Evolutionary conservation across 306 rosid genomes (phyloP).

Genomic region (Rubus idaeus): DNA sequence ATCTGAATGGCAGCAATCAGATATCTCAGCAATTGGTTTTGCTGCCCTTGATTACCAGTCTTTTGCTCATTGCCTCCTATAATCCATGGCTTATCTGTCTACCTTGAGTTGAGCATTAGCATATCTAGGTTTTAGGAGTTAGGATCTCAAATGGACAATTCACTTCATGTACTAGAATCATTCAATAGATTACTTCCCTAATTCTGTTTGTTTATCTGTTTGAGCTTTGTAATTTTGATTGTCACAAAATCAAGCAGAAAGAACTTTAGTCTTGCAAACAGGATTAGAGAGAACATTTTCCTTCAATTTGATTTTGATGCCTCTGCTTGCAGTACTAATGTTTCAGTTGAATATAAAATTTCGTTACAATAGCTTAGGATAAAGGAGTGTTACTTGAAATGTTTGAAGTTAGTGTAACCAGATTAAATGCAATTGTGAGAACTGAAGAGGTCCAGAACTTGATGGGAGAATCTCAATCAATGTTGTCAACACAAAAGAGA

Average conservation of each 20-base stretch:
- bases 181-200: neutral
- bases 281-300: neutral
- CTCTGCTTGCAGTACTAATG: neutral
- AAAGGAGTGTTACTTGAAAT: neutral
- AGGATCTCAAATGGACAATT: neutral
- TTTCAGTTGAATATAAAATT: neutral
- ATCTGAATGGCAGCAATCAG: constrained; percentile 46
- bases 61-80: constrained; percentile 30
- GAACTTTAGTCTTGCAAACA: neutral
- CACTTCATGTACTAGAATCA: neutral
- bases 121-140: neutral
- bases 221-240: neutral
- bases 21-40: constrained; percentile 44
- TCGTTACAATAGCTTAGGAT: neutral
- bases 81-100: constrained; percentile 16
- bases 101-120: neutral
- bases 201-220: neutral
- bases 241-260: constrained; percentile 8
- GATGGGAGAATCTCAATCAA: too few species aligned
- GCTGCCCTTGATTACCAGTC: constrained; percentile 39
- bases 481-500: too few species aligned
- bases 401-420: too few species aligned
- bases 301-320: neutral
- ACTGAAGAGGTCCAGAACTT: too few species aligned
- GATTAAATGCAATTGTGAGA: too few species aligned